These are phyloP conservation scores for Graphiopsis chlorocephala DNA, from an alignment of 2,329 filamentous ascomycete species.

Conservation along the genomic window DNA sequence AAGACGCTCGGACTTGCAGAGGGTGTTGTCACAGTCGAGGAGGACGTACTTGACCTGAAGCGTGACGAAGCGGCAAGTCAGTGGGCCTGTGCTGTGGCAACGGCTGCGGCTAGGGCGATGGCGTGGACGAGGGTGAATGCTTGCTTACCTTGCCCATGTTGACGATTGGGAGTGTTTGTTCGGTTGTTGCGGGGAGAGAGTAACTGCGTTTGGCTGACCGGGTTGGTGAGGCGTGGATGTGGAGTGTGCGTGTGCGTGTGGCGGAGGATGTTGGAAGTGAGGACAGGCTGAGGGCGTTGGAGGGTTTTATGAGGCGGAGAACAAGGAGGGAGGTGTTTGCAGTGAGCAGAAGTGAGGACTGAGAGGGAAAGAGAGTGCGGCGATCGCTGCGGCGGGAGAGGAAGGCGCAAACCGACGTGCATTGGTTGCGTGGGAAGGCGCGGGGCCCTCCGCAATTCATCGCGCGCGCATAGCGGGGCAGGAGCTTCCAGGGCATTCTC, in stretches of 20 bases:
- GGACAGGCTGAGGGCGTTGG: not conserved
- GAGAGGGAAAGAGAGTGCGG: not conserved
- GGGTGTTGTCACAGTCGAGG: conserved; percentile 75
- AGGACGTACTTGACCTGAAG: conserved; percentile 48
- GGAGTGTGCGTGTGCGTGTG: not conserved
- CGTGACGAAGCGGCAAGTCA: conserved; percentile 2
- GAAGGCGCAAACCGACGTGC: not conserved
- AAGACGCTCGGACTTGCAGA: conserved; percentile 85
- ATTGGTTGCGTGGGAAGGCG: not conserved
- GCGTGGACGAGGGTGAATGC: conserved; percentile 15
- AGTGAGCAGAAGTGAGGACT: not conserved
- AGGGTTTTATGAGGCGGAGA: not conserved
- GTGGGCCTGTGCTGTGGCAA: not conserved
- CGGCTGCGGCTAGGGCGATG: conserved; percentile 13
- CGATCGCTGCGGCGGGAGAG: conserved; percentile 6
- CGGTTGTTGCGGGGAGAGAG: conserved; percentile 4
- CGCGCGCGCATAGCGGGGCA: not conserved
- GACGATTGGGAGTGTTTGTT: conserved; percentile 18
- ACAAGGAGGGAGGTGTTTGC: not conserved
- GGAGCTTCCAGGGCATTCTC: no score
- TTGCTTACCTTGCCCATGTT: conserved; percentile 30
- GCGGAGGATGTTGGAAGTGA: not conserved
- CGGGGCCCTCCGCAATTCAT: not conserved
- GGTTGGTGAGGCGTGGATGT: not conserved
- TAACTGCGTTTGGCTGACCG: not conserved